Evolutionary conservation across 371 early-diverging fungal genomes (phyloP).

Genomic region (Mucor piriformis): DNA sequence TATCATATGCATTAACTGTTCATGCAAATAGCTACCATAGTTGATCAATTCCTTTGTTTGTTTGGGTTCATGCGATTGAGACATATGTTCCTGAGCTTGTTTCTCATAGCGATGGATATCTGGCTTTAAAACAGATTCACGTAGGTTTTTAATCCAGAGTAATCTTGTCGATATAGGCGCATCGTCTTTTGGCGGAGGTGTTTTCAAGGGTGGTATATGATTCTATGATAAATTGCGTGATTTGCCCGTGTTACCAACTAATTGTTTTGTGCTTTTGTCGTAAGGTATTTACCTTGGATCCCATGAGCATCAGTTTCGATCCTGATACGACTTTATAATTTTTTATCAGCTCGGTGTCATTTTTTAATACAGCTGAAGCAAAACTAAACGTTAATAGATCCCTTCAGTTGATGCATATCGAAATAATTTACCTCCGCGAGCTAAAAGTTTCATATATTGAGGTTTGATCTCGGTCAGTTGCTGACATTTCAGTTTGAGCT

Average conservation of each 20-base stretch:
- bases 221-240: background rate
- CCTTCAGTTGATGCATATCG: background rate
- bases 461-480: conserved; percentile 14
- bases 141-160: conserved; percentile 11
- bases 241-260: background rate
- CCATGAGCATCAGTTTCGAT: conserved; percentile 24
- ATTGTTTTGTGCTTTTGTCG: background rate
- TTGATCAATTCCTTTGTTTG: conserved; percentile 16
- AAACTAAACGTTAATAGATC: no score
- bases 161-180: conserved; percentile 11
- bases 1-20: conserved; percentile 23
- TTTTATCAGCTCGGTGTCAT: conserved; percentile 10
- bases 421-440: conserved; percentile 14
- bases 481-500: conserved; percentile 18
- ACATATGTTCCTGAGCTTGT: conserved; percentile 9
- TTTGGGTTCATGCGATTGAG: background rate
- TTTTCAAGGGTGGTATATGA: background rate
- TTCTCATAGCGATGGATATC: conserved; percentile 16
- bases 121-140: conserved; percentile 14
- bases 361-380: conserved; percentile 12
- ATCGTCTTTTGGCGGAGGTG: conserved; percentile 10
- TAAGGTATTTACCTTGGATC: conserved; percentile 12
- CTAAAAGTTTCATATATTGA: conserved; percentile 14
- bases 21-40: conserved; percentile 22
- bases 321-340: conserved; percentile 17